These are phyloP conservation scores for Vitis amurensis DNA, from an alignment of 164 flowering plant species.

Conservation along the genomic window DNA sequence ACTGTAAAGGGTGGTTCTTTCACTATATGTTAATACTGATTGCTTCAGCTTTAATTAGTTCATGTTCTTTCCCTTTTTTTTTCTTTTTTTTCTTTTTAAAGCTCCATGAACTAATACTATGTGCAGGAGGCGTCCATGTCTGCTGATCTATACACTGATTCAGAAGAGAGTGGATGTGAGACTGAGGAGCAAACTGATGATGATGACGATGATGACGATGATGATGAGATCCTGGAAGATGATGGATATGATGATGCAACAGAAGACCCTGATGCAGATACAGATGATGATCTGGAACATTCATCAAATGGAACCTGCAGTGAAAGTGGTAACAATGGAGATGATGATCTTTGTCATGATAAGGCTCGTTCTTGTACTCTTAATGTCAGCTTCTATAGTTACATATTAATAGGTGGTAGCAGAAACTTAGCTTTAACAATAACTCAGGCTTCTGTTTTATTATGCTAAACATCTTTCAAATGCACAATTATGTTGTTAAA, in stretches of 20 bases:
- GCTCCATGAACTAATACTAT: constrained; percentile 12
- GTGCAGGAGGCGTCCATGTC: constrained; percentile 63
- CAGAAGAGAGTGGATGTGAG: constrained; percentile 77
- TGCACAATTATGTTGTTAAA: not conserved
- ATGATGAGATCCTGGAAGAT: constrained; percentile 61
- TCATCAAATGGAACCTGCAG: constrained; percentile 44
- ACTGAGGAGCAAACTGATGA: constrained; percentile 74
- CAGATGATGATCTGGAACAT: constrained; percentile 57
- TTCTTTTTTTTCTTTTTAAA: not conserved
- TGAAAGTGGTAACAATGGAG: constrained; percentile 40
- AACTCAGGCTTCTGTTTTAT: too few relatives aligned
- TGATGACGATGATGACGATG: constrained; percentile 55
- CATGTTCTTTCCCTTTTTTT: not conserved
- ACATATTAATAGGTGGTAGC: not conserved
- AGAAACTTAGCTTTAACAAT: not conserved
- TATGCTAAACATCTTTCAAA: not conserved
- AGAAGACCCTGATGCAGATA: constrained; percentile 36
- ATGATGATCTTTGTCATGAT: constrained; percentile 29
- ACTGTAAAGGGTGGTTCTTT: too few relatives aligned
- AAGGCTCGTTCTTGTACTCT: constrained; percentile 39
- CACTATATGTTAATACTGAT: too few relatives aligned
- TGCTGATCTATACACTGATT: constrained; percentile 60
- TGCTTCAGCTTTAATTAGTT: not conserved
- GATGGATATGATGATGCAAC: constrained; percentile 39
- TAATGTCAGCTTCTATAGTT: too few relatives aligned